Base-by-base conservation (phyloP, 148 eudicot genomes). In the Simmondsia chinensis region DNA sequence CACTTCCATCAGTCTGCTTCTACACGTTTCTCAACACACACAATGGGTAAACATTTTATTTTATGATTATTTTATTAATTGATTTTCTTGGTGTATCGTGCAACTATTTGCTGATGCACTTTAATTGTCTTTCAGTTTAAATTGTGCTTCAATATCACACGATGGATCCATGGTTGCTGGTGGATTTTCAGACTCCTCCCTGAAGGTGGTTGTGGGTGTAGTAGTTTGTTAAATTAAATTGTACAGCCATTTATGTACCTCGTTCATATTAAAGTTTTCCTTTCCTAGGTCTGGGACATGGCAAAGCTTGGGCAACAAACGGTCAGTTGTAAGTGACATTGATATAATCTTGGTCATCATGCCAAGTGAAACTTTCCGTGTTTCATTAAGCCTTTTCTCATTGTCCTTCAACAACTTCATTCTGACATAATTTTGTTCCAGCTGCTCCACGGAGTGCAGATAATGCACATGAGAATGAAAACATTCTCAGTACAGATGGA, bases 91-190 rank as follows among this genome's bases (percentile, higher is more conserved):
- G 32, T 22, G 9, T 34, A 28, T 13, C 3, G 11, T 28, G 15
- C 2, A 8, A 42, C 38, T 26, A 36, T 27, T 20, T 47, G 36
- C 33, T 57, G 32, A 60, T 41, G 24, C 24, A 42, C 19, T 44
- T 30, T 43, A 11, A 20, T 33, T 57, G 43, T 59, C 45, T 52
- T 16, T 46, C 45, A 88, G 97, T 44, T 68, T 91, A 39, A 91
- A 91, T 54, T 85, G 88, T 65, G 74, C 95, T 22, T 76, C 97
- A 47, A 91, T 91, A 65, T 91, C 97, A 27, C 75, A 68, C 68
- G 97, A 91, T 72, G 97, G 97, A 19, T 85, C 97, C 50, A 54
- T 91, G 69, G 88, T 85, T 72, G 97, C 97, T 74, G 97, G 94
- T 57, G 97, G 97, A 63, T 91, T 85, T 69, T 91, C 95, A 36